Base-by-base conservation (phyloP, 78 protist species). In the Acrasis kona region DNA sequence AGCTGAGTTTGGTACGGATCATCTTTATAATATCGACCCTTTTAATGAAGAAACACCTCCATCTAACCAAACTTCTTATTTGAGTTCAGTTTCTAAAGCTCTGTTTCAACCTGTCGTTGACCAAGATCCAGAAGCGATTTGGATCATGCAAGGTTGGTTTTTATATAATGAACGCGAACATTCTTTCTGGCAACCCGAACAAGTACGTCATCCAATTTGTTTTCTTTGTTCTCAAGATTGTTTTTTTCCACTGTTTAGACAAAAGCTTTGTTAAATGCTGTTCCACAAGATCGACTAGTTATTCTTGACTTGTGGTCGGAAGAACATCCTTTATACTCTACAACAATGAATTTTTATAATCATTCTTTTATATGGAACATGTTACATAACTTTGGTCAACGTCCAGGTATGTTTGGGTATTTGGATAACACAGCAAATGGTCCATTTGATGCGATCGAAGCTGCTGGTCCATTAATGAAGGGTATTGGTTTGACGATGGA, bases 121-220 rank as follows among this genome's bases (percentile, higher is more conserved):
- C 2, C 81, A 86, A 1, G 93, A 89, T 41, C 92, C 93, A n/a
- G n/a, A 86, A 5, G 93, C 86, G 28, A 34, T 89, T 10, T 89
- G 93, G 93, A 87, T 89, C 36, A 65, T 89, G 71, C 93, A 89
- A 39, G 93, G 91, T 5, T 89, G 93, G 93, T 67, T 87, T 32
- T 84, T 89, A n/a, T n/a, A n/a, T n/a, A n/a, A n/a, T n/a, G n/a
- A n/a, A n/a, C n/a, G n/a, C n/a, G n/a, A n/a, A n/a, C n/a, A n/a
- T n/a, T n/a, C n/a, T n/a, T n/a, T n/a, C n/a, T n/a, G n/a, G n/a
- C n/a, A n/a, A n/a, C n/a, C n/a, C n/a, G n/a, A n/a, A n/a, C n/a
- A n/a, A n/a, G n/a, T n/a, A n/a, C 28, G 82, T 84, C 0, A 32
- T 69, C 42, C 64, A 42, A 27, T 70, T 75, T 0, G 65, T 74